Evolutionary conservation across 805 yeast species (phyloP).

Genomic region (Candida quercuum): DNA sequence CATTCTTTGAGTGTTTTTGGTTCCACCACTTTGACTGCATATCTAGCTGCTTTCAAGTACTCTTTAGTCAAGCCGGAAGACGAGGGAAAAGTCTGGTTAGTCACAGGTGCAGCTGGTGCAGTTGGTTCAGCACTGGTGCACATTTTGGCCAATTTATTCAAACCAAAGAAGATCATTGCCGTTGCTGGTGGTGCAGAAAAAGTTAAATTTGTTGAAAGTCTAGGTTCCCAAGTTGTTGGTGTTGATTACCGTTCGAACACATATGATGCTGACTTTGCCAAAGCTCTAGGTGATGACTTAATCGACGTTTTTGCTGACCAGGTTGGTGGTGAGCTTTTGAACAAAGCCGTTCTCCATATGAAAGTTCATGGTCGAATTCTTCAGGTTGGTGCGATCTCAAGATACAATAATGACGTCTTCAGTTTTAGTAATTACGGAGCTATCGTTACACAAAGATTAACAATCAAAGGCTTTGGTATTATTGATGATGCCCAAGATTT

Average conservation of each 20-base stretch:
- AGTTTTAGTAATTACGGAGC: constrained; percentile 34
- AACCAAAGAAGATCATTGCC: constrained; percentile 53
- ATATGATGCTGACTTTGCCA: constrained; percentile 30
- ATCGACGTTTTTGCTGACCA: constrained; percentile 54
- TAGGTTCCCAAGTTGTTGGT: constrained; percentile 47
- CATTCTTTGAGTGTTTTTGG: constrained; percentile 48
- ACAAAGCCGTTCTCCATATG: constrained; percentile 31
- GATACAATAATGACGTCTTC: constrained; percentile 41
- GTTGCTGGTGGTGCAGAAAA: constrained; percentile 58
- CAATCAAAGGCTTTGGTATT: constrained; percentile 48
- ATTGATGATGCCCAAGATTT: constrained; percentile 36
- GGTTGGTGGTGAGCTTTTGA: constrained; percentile 59
- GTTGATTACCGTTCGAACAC: constrained; percentile 47
- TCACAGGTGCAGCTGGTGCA: constrained; percentile 72
- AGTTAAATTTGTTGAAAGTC: constrained; percentile 44
- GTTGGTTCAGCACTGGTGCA: constrained; percentile 60
- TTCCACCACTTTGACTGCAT: constrained; percentile 57
- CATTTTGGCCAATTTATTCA: constrained; percentile 45
- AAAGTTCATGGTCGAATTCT: constrained; percentile 40
- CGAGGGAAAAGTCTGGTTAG: constrained; percentile 39
- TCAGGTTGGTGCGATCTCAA: constrained; percentile 62
- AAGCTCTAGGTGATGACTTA: constrained; percentile 41
- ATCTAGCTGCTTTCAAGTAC: constrained; percentile 45
- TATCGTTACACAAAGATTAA: constrained; percentile 46
- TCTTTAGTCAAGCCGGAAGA: constrained; percentile 40